A percentile compares a stretch with the other conserved stretches of the same genome.
Evolutionary conservation across 2,329 filamentous ascomycete genomes (phyloP).

Genomic region (Fusarium redolens): DNA sequence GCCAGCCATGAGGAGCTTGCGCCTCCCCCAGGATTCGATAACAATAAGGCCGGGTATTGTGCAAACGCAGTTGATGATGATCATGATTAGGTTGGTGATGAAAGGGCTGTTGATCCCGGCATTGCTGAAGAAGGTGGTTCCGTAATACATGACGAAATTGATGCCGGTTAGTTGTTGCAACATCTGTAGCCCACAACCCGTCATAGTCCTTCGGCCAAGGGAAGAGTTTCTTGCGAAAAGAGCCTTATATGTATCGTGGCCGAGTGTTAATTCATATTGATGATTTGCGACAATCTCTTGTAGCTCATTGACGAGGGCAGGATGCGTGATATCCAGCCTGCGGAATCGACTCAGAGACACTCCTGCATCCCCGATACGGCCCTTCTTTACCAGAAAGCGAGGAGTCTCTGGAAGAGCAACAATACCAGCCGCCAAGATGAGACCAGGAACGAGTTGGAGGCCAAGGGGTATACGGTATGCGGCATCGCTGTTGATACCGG

Average conservation of each 20-base stretch:
- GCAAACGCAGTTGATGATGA: slow-evolving; percentile 79
- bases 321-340: slow-evolving; percentile 78
- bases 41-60: slow-evolving; percentile 80
- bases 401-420: slow-evolving; percentile 81
- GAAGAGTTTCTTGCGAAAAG: slow-evolving; percentile 71
- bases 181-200: slow-evolving; percentile 79
- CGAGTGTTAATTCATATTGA: slow-evolving; percentile 76
- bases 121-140: slow-evolving; percentile 75
- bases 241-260: slow-evolving; percentile 69
- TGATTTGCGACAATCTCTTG: slow-evolving; percentile 81
- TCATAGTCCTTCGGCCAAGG: slow-evolving; percentile 75
- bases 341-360: slow-evolving; percentile 77
- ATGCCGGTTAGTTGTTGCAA: slow-evolving; percentile 82
- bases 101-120: slow-evolving; percentile 72
- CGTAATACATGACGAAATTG: slow-evolving; percentile 83
- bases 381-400: slow-evolving; percentile 79
- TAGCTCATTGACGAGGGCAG: slow-evolving; percentile 78
- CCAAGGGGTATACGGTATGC: slow-evolving; percentile 83
- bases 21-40: slow-evolving; percentile 81
- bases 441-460: slow-evolving; percentile 80
- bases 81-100: slow-evolving; percentile 78
- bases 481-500: slow-evolving; percentile 63
- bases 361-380: slow-evolving; percentile 72
- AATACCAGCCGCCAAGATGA: slow-evolving; percentile 76
- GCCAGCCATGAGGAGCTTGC: slow-evolving; percentile 77